Evolutionary conservation across 148 eudicot species (phyloP).

Genomic region (Agrostemma githago): DNA sequence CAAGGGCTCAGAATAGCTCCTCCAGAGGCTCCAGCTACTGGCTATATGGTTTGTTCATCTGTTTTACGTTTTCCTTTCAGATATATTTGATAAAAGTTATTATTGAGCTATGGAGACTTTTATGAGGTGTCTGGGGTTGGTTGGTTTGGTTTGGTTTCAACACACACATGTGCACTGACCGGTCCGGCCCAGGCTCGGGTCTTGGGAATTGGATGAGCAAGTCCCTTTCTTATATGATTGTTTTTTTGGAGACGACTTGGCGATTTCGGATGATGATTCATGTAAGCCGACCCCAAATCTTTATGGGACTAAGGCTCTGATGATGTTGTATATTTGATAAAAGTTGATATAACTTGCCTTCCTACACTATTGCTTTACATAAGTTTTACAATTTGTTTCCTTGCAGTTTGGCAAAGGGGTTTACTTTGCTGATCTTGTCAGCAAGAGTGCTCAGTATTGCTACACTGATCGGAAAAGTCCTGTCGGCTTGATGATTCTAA

Average conservation of each 20-base stretch:
- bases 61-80: neutral
- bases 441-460: slow-evolving; percentile 99
- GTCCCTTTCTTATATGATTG: too few relatives aligned
- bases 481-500: slow-evolving; percentile 90
- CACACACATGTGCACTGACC: too few relatives aligned
- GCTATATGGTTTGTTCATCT: slow-evolving; percentile 76
- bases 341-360: neutral
- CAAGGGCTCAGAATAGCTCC: slow-evolving; percentile 98
- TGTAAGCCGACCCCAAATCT: too few relatives aligned
- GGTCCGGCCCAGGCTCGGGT: too few relatives aligned
- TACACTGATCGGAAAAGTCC: slow-evolving; percentile 77
- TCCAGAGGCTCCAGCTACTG: slow-evolving; percentile 98
- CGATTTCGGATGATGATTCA: too few relatives aligned
- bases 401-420: slow-evolving; percentile 96
- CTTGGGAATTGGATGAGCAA: too few relatives aligned
- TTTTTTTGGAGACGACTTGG: too few relatives aligned
- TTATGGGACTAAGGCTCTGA: too few relatives aligned
- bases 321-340: neutral
- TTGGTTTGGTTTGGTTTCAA: too few relatives aligned
- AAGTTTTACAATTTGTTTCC: neutral
- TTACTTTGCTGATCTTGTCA: slow-evolving; percentile 96
- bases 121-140: too few relatives aligned
- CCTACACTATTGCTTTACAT: neutral
- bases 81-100: neutral
- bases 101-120: too few relatives aligned